These are phyloP conservation scores for Ganoderma lucidum DNA, from an alignment of 1,284 basidiomycete species.

Conservation along the genomic window DNA sequence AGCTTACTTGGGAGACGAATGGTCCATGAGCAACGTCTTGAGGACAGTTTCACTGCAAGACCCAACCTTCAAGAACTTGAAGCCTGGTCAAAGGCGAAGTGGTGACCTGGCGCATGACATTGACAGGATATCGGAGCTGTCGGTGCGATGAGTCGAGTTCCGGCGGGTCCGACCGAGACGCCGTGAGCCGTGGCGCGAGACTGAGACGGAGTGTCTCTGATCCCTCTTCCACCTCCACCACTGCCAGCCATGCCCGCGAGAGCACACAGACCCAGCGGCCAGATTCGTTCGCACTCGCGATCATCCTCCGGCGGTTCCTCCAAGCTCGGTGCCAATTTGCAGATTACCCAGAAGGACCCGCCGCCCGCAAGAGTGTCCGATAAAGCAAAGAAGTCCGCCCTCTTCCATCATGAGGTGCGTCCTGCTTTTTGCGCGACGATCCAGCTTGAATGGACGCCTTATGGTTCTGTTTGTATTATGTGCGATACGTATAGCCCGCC, in stretches of 20 bases:
- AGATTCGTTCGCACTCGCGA: conserved; percentile 67
- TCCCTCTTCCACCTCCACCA: conserved; percentile 26
- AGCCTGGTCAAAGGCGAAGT: not conserved
- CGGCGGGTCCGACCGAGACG: conserved; percentile 27
- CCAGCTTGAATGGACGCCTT: conserved; percentile 19
- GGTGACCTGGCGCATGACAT: not conserved
- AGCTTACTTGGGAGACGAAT: not conserved
- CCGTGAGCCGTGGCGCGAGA: conserved; percentile 4
- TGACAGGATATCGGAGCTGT: conserved; percentile 22
- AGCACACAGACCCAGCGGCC: conserved; percentile 51
- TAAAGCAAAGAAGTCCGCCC: conserved; percentile 58
- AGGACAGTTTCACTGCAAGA: not conserved
- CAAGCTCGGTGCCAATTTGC: conserved; percentile 64
- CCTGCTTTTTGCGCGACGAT: conserved; percentile 23
- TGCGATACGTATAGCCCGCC: conserved; percentile 33
- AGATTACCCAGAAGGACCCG: conserved; percentile 72
- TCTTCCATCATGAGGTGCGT: conserved; percentile 54
- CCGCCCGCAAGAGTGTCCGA: conserved; percentile 51
- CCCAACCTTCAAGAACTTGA: not conserved
- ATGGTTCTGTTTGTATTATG: conserved; percentile 13
- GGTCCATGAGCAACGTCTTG: not conserved
- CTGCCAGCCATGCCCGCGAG: conserved; percentile 55
- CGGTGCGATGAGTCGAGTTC: conserved; percentile 23
- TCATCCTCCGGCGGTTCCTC: conserved; percentile 62
- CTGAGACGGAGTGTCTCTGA: conserved; percentile 13